Percentiles rank a stretch among this genome's conserved stretches.
phyloP scores from a whole-genome alignment of 495 filamentous ascomycete species.

The Tuber aestivum region DNA sequence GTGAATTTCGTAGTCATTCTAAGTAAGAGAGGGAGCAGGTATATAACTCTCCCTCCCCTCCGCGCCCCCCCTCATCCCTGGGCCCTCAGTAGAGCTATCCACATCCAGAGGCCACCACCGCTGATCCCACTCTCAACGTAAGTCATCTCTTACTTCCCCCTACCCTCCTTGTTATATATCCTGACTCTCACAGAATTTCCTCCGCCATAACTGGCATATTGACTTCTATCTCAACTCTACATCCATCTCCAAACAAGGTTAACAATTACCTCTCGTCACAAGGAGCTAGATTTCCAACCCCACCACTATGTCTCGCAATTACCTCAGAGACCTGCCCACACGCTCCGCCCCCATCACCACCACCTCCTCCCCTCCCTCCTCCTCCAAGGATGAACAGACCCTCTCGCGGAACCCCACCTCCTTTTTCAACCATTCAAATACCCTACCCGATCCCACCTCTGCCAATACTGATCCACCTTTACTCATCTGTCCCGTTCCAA shows the following conservation, averaged over 20 bases:
- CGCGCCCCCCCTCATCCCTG: no score
- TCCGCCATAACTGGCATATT: not conserved
- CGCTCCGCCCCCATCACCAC: not conserved
- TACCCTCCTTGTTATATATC: no score
- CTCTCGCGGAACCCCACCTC: not conserved
- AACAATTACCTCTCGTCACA: not conserved
- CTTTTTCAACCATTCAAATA: not conserved
- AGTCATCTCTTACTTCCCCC: not conserved
- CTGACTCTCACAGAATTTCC: not conserved
- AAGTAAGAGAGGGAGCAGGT: not conserved
- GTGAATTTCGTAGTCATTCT: no score
- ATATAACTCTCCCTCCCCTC: no score
- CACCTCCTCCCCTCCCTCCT: not conserved
- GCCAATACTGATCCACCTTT: fast-evolving
- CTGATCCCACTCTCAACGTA: not conserved
- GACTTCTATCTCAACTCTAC: not conserved
- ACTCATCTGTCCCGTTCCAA: not conserved
- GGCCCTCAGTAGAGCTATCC: not conserved
- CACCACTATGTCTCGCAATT: not conserved
- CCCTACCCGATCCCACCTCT: not conserved
- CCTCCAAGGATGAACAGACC: not conserved
- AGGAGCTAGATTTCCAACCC: not conserved
- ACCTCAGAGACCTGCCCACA: not conserved
- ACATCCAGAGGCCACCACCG: no score
- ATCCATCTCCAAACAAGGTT: not conserved